phyloP scores from a whole-genome alignment of 176 grass and related monocot species.

The Otatea glauca region DNA sequence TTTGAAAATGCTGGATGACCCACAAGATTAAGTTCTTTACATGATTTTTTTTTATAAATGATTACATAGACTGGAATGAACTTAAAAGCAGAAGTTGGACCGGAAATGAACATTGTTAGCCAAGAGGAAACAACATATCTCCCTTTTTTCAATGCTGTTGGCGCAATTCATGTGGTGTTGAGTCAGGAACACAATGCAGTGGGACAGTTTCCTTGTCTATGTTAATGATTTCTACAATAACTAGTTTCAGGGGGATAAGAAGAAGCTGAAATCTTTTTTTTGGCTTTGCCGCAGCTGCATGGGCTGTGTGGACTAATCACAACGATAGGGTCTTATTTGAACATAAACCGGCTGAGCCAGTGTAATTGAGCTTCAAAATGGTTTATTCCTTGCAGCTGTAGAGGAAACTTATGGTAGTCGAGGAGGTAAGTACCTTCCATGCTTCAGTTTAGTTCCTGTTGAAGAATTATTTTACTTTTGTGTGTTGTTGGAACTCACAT shows the following conservation, averaged over 20 bases:
- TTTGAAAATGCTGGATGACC: not conserved
- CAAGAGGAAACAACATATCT: not conserved
- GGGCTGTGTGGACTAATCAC: not conserved
- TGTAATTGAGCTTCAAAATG: not conserved
- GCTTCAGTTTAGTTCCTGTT: not conserved
- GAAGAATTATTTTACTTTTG: not conserved
- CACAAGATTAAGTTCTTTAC: not conserved
- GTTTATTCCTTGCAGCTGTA: not conserved
- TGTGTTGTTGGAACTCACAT: not conserved
- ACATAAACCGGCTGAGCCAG: not conserved
- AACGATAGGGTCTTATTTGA: not conserved
- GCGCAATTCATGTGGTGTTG: slow-evolving; percentile 18
- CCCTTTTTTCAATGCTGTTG: not conserved
- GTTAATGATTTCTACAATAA: not conserved
- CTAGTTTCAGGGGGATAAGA: not conserved
- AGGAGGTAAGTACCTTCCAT: not conserved
- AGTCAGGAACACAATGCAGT: not conserved
- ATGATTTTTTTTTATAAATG: not conserved
- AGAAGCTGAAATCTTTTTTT: not conserved
- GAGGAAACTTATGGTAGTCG: not conserved
- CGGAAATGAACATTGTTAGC: not conserved
- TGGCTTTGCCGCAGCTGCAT: not conserved
- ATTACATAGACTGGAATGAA: not conserved
- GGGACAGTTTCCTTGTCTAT: not conserved
- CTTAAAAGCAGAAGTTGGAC: not conserved